phyloP scores from a whole-genome alignment of 2,329 filamentous ascomycete genomes.

The Sclerotinia trifoliorum region DNA sequence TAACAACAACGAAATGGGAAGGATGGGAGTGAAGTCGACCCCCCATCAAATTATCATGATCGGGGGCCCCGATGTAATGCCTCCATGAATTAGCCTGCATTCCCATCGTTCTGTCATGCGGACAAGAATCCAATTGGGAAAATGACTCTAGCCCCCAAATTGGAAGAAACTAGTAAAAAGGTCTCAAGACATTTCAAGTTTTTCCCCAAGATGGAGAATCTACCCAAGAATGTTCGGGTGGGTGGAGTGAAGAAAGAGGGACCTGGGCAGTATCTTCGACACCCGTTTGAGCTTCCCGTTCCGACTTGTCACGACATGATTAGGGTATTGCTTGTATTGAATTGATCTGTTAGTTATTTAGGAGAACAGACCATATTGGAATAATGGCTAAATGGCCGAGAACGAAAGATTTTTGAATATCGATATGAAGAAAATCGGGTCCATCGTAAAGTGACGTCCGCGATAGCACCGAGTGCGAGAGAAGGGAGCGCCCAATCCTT shows the following conservation, averaged over 20 bases:
- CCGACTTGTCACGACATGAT: background rate
- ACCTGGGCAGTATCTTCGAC: background rate
- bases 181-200: conserved; percentile 5
- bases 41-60: conserved; percentile 4
- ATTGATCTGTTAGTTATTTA: background rate
- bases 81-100: conserved; percentile 11
- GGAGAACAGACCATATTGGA: background rate
- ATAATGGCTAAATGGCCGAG: conserved; percentile 6
- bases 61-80: conserved; percentile 7
- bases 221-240: background rate
- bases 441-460: conserved; percentile 11
- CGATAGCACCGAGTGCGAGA: conserved; percentile 21
- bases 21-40: background rate
- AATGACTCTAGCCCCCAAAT: background rate
- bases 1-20: background rate
- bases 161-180: conserved; percentile 8
- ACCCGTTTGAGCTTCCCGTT: background rate
- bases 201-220: conserved; percentile 15
- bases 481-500: background rate
- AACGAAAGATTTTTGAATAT: background rate
- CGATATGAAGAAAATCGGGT: conserved; percentile 21
- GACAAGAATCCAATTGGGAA: background rate
- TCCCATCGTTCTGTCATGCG: conserved; percentile 15
- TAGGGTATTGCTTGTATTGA: conserved; percentile 5
- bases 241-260: conserved; percentile 3